Evolutionary conservation across 2,329 filamentous ascomycete genomes (phyloP).

Genomic region (Microdochium bolleyi): DNA sequence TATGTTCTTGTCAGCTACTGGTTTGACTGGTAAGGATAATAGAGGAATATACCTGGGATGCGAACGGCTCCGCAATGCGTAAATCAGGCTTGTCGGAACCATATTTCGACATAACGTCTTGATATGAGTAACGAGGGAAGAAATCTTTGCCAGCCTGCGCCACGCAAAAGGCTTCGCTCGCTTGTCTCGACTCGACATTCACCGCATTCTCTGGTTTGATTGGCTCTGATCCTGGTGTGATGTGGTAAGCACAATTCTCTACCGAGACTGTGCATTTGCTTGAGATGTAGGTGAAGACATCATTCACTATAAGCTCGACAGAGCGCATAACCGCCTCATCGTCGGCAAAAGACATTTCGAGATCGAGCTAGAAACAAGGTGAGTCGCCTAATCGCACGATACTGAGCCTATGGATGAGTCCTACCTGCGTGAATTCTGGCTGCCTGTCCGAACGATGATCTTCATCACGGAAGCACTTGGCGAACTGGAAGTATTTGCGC

Average conservation of each 20-base stretch:
- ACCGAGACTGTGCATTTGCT: background rate
- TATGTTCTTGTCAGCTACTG: slow-evolving; percentile 28
- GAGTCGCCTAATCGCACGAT: slow-evolving; percentile 2
- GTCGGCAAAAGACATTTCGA: slow-evolving; percentile 84
- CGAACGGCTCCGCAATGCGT: slow-evolving; percentile 41
- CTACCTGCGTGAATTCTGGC: slow-evolving; percentile 89
- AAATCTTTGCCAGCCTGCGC: background rate
- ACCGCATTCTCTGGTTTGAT: background rate
- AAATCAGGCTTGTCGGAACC: slow-evolving; percentile 92
- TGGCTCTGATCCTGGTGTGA: background rate
- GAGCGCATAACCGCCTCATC: slow-evolving; percentile 60
- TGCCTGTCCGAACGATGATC: slow-evolving; percentile 88
- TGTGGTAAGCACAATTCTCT: background rate
- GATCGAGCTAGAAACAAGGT: slow-evolving; percentile 59
- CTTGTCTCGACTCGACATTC: background rate
- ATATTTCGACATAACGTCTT: slow-evolving; percentile 69
- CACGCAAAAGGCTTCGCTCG: background rate
- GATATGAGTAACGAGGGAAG: slow-evolving; percentile 37
- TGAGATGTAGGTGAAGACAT: slow-evolving; percentile 45
- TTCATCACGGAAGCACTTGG: slow-evolving; percentile 91
- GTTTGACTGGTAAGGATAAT: background rate
- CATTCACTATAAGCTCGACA: slow-evolving; percentile 42
- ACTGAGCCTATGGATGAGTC: slow-evolving; percentile 3
- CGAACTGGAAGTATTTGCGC: slow-evolving; percentile 81
- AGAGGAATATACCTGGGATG: slow-evolving; percentile 44